A percentile compares a stretch with the other conserved stretches of the same genome.
phyloP scores from a whole-genome alignment of 768 basidiomycete genomes.

The Cyclocybe aegerita region DNA sequence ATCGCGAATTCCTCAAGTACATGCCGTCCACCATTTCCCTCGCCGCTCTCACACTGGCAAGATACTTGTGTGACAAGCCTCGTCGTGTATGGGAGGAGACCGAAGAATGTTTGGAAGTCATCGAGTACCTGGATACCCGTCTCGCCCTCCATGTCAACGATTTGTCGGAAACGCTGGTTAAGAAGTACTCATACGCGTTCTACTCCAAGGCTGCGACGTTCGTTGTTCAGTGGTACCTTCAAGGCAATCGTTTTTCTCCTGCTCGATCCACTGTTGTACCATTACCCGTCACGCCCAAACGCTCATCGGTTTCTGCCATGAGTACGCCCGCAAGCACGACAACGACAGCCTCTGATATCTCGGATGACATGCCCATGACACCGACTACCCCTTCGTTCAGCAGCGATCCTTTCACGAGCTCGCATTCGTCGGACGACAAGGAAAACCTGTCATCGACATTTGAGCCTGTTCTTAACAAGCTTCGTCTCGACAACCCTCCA shows the following conservation, averaged over 20 bases:
- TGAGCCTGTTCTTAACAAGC: slow-evolving; percentile 73
- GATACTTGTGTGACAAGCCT: slow-evolving; percentile 81
- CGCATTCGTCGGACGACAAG: slow-evolving; percentile 69
- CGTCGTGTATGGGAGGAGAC: slow-evolving; percentile 84
- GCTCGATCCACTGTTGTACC: slow-evolving; percentile 34
- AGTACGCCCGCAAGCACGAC: slow-evolving; percentile 77
- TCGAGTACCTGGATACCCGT: slow-evolving; percentile 82
- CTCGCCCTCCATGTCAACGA: slow-evolving; percentile 88
- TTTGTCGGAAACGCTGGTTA: slow-evolving; percentile 92
- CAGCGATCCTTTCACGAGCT: slow-evolving; percentile 53
- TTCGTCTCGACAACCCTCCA: slow-evolving; percentile 62
- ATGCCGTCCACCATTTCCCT: slow-evolving; percentile 84
- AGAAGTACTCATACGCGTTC: slow-evolving; percentile 97
- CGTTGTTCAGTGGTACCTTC: slow-evolving; percentile 91
- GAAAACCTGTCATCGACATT: slow-evolving; percentile 74
- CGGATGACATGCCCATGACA: slow-evolving; percentile 83
- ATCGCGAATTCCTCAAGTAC: slow-evolving; percentile 90
- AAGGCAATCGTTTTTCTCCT: slow-evolving; percentile 73
- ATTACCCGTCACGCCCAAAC: slow-evolving; percentile 70
- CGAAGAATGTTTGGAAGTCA: slow-evolving; percentile 78
- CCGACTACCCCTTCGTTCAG: slow-evolving; percentile 72
- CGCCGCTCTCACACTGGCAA: slow-evolving; percentile 87
- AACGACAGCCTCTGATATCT: slow-evolving; percentile 70
- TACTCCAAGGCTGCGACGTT: slow-evolving; percentile 95
- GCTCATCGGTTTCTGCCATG: slow-evolving; percentile 50